These are phyloP conservation scores for Aspergillus intermedius DNA, from an alignment of 2,329 filamentous ascomycete genomes.

Conservation along the genomic window DNA sequence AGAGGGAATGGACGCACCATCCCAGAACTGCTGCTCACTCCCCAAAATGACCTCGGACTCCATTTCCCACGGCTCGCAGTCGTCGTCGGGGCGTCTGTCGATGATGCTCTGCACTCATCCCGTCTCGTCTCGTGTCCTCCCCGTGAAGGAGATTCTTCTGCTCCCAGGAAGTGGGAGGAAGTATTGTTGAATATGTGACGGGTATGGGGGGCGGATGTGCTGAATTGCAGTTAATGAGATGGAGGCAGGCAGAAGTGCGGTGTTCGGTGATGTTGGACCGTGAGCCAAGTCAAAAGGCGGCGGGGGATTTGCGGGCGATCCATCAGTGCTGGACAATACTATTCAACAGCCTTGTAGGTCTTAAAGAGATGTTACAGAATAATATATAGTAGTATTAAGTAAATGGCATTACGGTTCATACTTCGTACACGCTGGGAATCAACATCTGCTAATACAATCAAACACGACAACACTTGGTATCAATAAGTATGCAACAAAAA, in stretches of 20 bases:
- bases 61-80: conserved; percentile 47
- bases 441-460: no score
- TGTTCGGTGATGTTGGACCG: neutral
- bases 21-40: conserved; percentile 83
- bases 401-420: no score
- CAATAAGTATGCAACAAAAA: neutral
- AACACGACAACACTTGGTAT: neutral
- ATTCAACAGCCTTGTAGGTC: no score
- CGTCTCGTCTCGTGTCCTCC: conserved; percentile 13
- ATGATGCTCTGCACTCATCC: conserved; percentile 29
- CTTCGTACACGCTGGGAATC: no score
- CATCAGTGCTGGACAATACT: neutral
- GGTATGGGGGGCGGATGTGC: neutral
- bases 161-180: neutral
- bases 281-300: conserved; percentile 1
- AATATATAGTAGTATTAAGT: neutral
- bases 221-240: neutral
- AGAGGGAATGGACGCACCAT: conserved; percentile 52
- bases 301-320: conserved; percentile 1
- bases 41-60: conserved; percentile 67
- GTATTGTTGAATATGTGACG: neutral
- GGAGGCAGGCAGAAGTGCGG: neutral
- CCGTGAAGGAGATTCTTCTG: neutral
- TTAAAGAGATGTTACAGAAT: no score
- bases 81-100: conserved; percentile 26